Base-by-base conservation (phyloP, 192 early-diverging fungal species). In the Neocallimastix lanati region DNA sequence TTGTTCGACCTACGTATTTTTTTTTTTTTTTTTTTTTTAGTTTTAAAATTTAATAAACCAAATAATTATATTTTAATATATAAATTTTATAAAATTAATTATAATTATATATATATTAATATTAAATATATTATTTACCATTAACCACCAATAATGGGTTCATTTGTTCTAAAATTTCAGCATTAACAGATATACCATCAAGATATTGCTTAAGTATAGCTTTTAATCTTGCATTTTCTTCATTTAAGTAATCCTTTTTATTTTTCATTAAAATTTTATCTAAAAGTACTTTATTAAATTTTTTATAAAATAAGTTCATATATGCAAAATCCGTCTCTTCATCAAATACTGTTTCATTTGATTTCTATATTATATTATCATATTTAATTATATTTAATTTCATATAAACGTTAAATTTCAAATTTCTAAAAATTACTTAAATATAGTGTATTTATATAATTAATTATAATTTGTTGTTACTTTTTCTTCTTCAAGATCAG, bases 71-170 rank as follows among this genome's bases (percentile, higher is more conserved):
- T n/a, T n/a, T n/a, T n/a, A n/a, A n/a, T n/a, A n/a, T n/a, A n/a
- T n/a, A n/a, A n/a, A n/a, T n/a, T n/a, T n/a, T n/a, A n/a, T n/a
- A n/a, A n/a, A n/a, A n/a, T n/a, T n/a, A n/a, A n/a, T n/a, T n/a
- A n/a, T n/a, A n/a, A n/a, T n/a, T n/a, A n/a, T n/a, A n/a, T n/a
- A n/a, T n/a, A n/a, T n/a, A n/a, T n/a, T n/a, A n/a, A n/a, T n/a
- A n/a, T n/a, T n/a, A n/a, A n/a, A n/a, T n/a, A n/a, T n/a, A n/a
- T n/a, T n/a, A n/a, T 30, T 77, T 84, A 79, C 86, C 89, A 78
- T 91, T 91, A 16, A 91, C 86, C 9, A 91, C 89, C 13, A 91
- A 80, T 28, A 91, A 78, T 37, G 89, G 89, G 78, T 91, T 91
- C 13, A 84, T 78, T 76, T 84, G 81, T 27, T 84, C 82, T 50